phyloP scores from a whole-genome alignment of 768 basidiomycete species.

The Termitomyces sp. region DNA sequence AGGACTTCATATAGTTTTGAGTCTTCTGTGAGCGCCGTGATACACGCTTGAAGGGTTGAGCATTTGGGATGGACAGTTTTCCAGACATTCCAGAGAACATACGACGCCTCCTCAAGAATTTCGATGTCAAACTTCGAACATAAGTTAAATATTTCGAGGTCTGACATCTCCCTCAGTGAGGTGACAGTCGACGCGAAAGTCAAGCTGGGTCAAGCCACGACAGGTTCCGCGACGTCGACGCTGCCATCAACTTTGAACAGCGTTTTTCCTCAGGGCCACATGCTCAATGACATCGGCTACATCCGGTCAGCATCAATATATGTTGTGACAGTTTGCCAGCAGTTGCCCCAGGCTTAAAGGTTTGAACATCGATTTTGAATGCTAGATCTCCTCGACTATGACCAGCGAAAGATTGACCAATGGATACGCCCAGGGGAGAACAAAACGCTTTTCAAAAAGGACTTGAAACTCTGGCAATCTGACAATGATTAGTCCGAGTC shows the following conservation, averaged over 20 bases:
- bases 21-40: constrained; percentile 30
- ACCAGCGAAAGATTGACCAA: not conserved
- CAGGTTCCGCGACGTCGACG: not conserved
- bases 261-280: constrained; percentile 1
- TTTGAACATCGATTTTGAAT: not conserved
- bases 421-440: too few species aligned
- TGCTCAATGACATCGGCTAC: not conserved
- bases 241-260: not conserved
- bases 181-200: not conserved
- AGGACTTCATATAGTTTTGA: constrained; percentile 30
- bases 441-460: not conserved
- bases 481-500: not conserved
- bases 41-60: constrained; percentile 33
- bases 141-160: constrained; percentile 28
- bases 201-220: not conserved
- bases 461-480: too few species aligned
- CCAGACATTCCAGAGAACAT: constrained; percentile 41
- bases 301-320: not conserved
- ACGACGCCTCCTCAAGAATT: constrained; percentile 38
- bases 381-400: too few species aligned
- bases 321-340: not conserved
- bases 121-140: constrained; percentile 36
- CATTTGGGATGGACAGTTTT: constrained; percentile 26
- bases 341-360: not conserved
- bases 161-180: constrained; percentile 18